These are phyloP conservation scores for Ceriops zippeliana DNA, from an alignment of 345 rosid species.

Conservation along the genomic window DNA sequence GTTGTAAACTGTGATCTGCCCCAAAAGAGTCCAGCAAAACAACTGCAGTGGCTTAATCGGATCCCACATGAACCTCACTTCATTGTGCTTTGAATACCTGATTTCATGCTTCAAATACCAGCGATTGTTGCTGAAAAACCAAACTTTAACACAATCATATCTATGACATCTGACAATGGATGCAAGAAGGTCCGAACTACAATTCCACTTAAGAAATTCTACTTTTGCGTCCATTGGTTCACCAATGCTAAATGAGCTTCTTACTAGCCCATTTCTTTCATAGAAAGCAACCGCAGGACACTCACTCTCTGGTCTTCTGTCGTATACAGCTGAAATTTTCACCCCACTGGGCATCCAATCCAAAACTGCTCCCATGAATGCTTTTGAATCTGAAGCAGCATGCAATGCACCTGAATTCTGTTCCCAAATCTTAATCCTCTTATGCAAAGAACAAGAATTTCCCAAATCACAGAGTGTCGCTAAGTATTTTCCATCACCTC, in stretches of 20 bases:
- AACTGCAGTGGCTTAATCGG: slow-evolving; percentile 82
- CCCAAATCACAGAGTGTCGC: slow-evolving; percentile 49
- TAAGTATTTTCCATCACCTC: slow-evolving; percentile 94
- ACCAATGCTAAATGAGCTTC: slow-evolving; percentile 62
- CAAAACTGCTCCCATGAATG: slow-evolving; percentile 59
- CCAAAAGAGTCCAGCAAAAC: slow-evolving; percentile 79
- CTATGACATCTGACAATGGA: slow-evolving; percentile 57
- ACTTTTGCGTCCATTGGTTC: slow-evolving; percentile 45
- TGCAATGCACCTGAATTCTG: slow-evolving; percentile 73
- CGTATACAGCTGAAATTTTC: slow-evolving; percentile 75
- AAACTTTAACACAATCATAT: slow-evolving; percentile 62
- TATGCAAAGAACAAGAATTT: slow-evolving; percentile 35
- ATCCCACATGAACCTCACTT: slow-evolving; percentile 86
- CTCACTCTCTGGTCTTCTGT: slow-evolving; percentile 47
- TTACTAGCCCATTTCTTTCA: slow-evolving; percentile 85
- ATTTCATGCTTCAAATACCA: slow-evolving; percentile 93
- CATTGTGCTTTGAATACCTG: slow-evolving; percentile 55
- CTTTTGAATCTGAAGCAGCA: slow-evolving; percentile 66
- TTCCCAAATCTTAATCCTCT: slow-evolving; percentile 89
- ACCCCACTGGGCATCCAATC: slow-evolving; percentile 99
- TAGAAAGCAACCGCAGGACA: slow-evolving; percentile 66
- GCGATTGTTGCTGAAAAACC: slow-evolving; percentile 84
- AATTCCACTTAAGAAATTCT: slow-evolving; percentile 81
- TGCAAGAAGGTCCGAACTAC: slow-evolving; percentile 83
- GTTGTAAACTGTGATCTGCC: slow-evolving; percentile 57